These are phyloP conservation scores for Anethum foeniculum DNA, from an alignment of 140 eudicot genomes.

Conservation along the genomic window DNA sequence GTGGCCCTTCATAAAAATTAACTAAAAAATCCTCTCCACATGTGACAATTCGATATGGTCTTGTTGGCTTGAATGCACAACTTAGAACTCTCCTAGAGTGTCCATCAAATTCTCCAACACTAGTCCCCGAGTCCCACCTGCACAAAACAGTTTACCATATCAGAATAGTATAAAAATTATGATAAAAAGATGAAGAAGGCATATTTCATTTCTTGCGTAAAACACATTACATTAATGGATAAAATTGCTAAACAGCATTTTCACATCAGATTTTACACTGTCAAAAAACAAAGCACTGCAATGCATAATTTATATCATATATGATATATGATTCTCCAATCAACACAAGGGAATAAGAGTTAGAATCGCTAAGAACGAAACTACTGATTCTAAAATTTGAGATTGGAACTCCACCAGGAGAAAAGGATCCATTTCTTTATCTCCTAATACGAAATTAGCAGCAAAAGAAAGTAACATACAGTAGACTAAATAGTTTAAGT, in stretches of 20 bases:
- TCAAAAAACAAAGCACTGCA: not conserved
- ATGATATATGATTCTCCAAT: not conserved
- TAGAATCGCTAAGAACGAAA: too few species aligned
- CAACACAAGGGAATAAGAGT: not conserved
- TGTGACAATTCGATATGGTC: conserved; percentile 88
- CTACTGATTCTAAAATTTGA: not conserved
- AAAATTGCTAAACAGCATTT: not conserved
- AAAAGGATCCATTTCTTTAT: not conserved
- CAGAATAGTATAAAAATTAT: not conserved
- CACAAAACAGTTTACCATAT: conserved; percentile 13
- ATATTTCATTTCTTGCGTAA: conserved; percentile 42
- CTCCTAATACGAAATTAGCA: not conserved
- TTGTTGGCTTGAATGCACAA: conserved; percentile 93
- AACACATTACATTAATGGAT: not conserved
- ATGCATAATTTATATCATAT: not conserved
- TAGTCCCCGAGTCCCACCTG: conserved; percentile 99
- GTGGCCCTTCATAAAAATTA: conserved; percentile 96
- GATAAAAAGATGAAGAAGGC: not conserved
- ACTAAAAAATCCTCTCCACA: conserved; percentile 95
- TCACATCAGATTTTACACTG: not conserved
- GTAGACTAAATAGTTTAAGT: not conserved
- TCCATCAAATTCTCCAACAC: conserved; percentile 94
- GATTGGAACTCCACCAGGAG: not conserved
- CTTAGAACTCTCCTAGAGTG: conserved; percentile 88
- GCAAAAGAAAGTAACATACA: not conserved